Evolutionary conservation across 2,329 filamentous ascomycete genomes (phyloP).

Genomic region (Diaporthe sp.): DNA sequence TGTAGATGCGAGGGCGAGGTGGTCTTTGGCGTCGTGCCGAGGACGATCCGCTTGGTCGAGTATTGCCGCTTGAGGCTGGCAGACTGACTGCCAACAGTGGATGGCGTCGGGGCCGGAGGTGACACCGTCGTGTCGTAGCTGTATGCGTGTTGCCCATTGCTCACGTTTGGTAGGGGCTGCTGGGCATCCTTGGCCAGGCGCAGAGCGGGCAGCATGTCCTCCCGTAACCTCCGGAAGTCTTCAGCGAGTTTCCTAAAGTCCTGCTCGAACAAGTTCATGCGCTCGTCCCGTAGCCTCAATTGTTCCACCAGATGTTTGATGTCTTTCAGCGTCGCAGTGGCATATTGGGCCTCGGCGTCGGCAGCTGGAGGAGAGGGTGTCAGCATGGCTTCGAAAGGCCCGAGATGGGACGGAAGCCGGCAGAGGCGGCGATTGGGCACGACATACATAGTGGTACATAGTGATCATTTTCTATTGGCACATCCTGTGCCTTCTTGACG

Average conservation of each 20-base stretch:
- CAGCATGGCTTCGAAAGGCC: slow-evolving; percentile 33
- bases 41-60: slow-evolving; percentile 79
- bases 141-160: slow-evolving; percentile 54
- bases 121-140: slow-evolving; percentile 65
- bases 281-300: slow-evolving; percentile 88
- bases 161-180: slow-evolving; percentile 79
- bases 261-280: slow-evolving; percentile 83
- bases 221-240: slow-evolving; percentile 87
- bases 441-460: slow-evolving; percentile 90
- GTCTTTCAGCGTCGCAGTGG: slow-evolving; percentile 90
- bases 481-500: slow-evolving; percentile 92
- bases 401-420: background rate
- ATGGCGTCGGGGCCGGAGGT: slow-evolving; percentile 67
- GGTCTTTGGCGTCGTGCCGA: slow-evolving; percentile 79
- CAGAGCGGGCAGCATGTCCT: slow-evolving; percentile 91
- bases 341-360: slow-evolving; percentile 86
- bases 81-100: slow-evolving; percentile 57
- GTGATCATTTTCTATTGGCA: slow-evolving; percentile 91
- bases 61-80: slow-evolving; percentile 76
- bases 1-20: slow-evolving; percentile 79
- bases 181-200: slow-evolving; percentile 92
- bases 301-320: slow-evolving; percentile 92
- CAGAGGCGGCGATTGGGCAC: slow-evolving; percentile 16
- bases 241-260: slow-evolving; percentile 87
- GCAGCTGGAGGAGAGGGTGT: slow-evolving; percentile 69